Evolutionary conservation across 2,329 filamentous ascomycete species (phyloP), one percentile per base, ranked within the genome.

Genomic region (Diaporthe aspalathi): DNA sequence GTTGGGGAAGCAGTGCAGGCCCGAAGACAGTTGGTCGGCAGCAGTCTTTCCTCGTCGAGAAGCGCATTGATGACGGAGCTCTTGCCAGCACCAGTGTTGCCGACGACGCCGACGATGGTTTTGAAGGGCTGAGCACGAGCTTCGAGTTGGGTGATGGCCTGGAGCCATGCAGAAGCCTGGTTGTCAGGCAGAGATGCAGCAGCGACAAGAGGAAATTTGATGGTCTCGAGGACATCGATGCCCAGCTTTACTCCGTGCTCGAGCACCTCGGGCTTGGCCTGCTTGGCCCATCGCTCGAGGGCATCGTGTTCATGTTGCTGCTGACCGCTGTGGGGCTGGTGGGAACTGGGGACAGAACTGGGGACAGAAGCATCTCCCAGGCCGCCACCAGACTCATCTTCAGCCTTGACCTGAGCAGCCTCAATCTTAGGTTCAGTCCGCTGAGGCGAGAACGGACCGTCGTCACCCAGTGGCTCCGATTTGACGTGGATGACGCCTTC

Each of bases 21-120:
- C 12, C 52, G 29, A 17, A 54, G 52, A 54, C 52, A 54, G 9
- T 54, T 54, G 20, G 52, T 54, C 9, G 52, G 52, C 5, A 54
- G 52, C 29, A 54, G 52, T 29, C 52, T 54, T 27, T 54, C 52
- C 52, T 54, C 52, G 27, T 54, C 52, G 35, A 54, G 52, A 27
- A 54, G 27, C 6, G 52, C 52, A 54, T 54, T 54, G 27, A 54
- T 54, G 52, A 54, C 52, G 52, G 52, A 54, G 27, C 52, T 54
- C 52, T 54, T 54, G 0, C 52, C 52, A 17, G 52, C 27, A 27
- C 52, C 52, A 11, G 52, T 54, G 17, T 54, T 54, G 52, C 52
- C 52, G 17, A 54, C 52, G 27, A 54, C 52, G 27, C 52, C 52
- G 29, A 54, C 52, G 17, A 54, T 54, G 16, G 52, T n/a, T 32